A percentile compares a stretch with the other conserved stretches of the same genome.
These are phyloP conservation scores for Penstemon newberryi DNA, from an alignment of 257 asterid genomes.

Conservation along the genomic window DNA sequence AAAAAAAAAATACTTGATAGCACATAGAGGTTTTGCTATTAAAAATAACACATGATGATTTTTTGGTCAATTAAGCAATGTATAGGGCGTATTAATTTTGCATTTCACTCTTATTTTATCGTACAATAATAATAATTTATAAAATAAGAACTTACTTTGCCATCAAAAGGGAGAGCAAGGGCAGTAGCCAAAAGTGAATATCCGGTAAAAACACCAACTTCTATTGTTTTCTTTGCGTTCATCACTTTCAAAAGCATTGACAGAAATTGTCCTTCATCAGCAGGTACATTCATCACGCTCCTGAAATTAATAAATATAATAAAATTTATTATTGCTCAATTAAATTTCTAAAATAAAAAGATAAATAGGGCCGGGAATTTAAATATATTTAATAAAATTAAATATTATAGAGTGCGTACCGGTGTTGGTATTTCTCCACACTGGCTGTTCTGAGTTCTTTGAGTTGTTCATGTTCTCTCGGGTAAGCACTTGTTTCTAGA, in stretches of 20 bases:
- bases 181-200: conserved; percentile 55
- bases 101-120: too few relatives aligned
- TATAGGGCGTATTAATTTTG: too few relatives aligned
- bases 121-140: neutral
- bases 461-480: conserved; percentile 57
- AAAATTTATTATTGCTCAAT: neutral
- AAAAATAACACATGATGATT: neutral
- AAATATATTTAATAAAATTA: neutral
- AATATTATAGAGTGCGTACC: conserved; percentile 17
- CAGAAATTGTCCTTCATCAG: conserved; percentile 54
- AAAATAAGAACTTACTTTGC: conserved; percentile 34
- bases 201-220: conserved; percentile 66
- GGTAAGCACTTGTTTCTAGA: conserved; percentile 49
- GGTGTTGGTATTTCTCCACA: conserved; percentile 39
- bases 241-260: conserved; percentile 48
- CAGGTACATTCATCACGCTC: conserved; percentile 55
- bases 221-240: conserved; percentile 62
- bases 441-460: conserved; percentile 51
- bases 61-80: conserved; percentile 14
- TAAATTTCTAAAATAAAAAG: neutral
- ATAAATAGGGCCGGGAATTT: too few relatives aligned
- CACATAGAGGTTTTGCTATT: neutral
- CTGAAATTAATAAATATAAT: conserved; percentile 24
- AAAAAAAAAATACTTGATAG: neutral
- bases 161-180: conserved; percentile 54